These are phyloP conservation scores for Hordeum vulgare DNA, from an alignment of 176 grass and related monocot genomes.

Conservation along the genomic window MorexV3_pseudomolecules_assembly NC_058521.1:113108320-113108819, in stretches of 20 bases:
- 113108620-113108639: neutral
- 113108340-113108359: no score
- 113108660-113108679: neutral
- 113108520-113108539: neutral
- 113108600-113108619: conserved; percentile 5
- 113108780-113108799: neutral
- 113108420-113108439: no score
- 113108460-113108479: no score
- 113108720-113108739: neutral
- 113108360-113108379: no score
- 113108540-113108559: neutral
- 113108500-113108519: neutral
- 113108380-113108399: no score
- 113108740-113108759: neutral
- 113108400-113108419: no score
- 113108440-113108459: no score
- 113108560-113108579: neutral
- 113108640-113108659: neutral
- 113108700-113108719: neutral
- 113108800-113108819: neutral
- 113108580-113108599: neutral
- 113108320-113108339: no score
- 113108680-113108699: neutral
- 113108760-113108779: neutral
- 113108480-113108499: neutral